Percentiles rank a stretch among this genome's conserved stretches.
phyloP scores from a whole-genome alignment of 139 green algal species.

The Tetradesmus obliquus region DNA sequence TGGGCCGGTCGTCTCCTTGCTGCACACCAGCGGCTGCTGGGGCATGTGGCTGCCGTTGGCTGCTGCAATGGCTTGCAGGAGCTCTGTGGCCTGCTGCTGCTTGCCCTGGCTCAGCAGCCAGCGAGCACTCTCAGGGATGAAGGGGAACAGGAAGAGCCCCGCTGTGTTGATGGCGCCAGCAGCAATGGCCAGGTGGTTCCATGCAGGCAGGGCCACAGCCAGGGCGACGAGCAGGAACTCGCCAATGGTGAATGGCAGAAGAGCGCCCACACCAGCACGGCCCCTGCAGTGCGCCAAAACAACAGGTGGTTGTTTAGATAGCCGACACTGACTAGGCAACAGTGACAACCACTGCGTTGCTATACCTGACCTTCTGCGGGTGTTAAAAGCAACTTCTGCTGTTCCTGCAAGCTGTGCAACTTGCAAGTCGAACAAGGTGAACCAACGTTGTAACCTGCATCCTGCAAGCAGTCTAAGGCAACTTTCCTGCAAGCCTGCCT shows the following conservation, averaged over 20 bases:
- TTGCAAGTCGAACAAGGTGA: no score
- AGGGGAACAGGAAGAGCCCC: not conserved
- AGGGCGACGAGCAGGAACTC: constrained; percentile 18
- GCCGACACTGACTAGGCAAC: no score
- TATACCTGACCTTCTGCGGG: no score
- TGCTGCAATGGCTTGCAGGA: not conserved
- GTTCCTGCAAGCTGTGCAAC: no score
- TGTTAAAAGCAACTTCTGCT: no score
- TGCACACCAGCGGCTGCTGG: not conserved
- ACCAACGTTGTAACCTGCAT: no score
- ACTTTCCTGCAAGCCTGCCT: not conserved
- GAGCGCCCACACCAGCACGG: not conserved
- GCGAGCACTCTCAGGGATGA: not conserved
- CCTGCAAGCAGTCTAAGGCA: no score
- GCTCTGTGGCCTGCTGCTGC: not conserved
- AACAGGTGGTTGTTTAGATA: not conserved
- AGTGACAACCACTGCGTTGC: no score
- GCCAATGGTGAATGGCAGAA: constrained; percentile 1
- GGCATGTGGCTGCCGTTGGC: constrained; percentile 18
- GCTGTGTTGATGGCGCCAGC: not conserved
- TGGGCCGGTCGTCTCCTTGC: not conserved
- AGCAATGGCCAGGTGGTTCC: not conserved
- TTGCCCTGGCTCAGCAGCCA: constrained; percentile 7
- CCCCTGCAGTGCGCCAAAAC: not conserved
- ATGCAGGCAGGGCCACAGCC: not conserved